Percentiles rank a stretch among this genome's conserved stretches.
phyloP scores from a whole-genome alignment of 495 filamentous ascomycete genomes.

The Parmelia sp. region DNA sequence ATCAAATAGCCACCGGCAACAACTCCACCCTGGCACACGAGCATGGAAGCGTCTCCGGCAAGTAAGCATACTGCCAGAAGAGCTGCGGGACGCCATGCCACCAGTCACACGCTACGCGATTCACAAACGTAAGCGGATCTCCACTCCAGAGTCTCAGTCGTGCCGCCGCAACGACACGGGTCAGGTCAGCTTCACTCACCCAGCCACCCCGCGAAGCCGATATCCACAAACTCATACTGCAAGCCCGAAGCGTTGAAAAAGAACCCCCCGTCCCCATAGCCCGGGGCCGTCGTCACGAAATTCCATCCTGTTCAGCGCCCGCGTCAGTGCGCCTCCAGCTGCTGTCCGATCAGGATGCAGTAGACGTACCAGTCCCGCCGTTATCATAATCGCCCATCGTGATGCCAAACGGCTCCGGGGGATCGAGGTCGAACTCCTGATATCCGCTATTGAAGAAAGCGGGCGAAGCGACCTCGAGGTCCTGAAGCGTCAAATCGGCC shows the following conservation, averaged over 20 bases:
- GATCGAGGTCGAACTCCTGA: constrained; percentile 34
- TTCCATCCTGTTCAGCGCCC: constrained; percentile 20
- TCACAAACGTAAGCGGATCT: no score
- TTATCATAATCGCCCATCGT: constrained; percentile 28
- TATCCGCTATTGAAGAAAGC: constrained; percentile 42
- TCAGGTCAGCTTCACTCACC: no score
- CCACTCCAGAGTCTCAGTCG: background rate
- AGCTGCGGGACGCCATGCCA: constrained; percentile 49
- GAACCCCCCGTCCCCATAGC: constrained; percentile 35
- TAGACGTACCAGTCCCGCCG: constrained; percentile 22
- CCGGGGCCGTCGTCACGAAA: constrained; percentile 39
- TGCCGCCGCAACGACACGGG: no score
- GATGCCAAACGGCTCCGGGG: constrained; percentile 38
- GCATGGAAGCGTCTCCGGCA: constrained; percentile 33
- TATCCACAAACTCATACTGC: constrained; percentile 22
- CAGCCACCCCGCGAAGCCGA: constrained; percentile 46
- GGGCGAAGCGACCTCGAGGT: constrained; percentile 27
- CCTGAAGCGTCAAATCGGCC: constrained; percentile 40
- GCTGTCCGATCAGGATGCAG: no score
- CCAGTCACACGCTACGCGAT: constrained; percentile 46
- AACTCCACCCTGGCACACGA: constrained; percentile 43
- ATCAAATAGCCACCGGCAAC: constrained; percentile 14
- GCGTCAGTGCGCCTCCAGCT: no score
- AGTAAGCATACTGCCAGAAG: constrained; percentile 40
- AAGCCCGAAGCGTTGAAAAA: constrained; percentile 35